Conservation (phyloP, 106 monocot genomes). For the Xerophyta viscosa region DNA sequence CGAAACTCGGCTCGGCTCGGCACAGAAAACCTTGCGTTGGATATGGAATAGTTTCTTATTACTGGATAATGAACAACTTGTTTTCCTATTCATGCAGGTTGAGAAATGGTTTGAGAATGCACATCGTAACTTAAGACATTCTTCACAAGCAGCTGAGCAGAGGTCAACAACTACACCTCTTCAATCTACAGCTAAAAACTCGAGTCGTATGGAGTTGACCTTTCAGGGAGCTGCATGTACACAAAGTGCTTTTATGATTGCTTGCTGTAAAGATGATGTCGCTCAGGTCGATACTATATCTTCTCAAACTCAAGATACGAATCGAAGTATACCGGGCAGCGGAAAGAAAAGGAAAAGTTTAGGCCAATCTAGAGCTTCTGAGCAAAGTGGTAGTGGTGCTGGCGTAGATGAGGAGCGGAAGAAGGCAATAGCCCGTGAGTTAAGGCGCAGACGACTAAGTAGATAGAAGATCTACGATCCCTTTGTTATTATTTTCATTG, state of each 20-base stretch:
- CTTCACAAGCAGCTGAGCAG: neutral
- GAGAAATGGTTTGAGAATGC: slow-evolving; percentile 51
- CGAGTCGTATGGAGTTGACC: neutral
- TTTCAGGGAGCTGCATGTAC: too few species aligned
- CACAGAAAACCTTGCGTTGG: too few species aligned
- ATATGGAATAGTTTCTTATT: too few species aligned
- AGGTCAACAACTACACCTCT: neutral
- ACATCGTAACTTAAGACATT: slow-evolving; percentile 16
- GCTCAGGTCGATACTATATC: too few species aligned
- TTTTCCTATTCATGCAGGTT: slow-evolving; percentile 31
- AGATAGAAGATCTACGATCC: slow-evolving; percentile 6
- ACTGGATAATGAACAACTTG: too few species aligned
- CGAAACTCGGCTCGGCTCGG: too few species aligned
- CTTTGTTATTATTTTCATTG: too few species aligned
- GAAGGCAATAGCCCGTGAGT: slow-evolving; percentile 35
- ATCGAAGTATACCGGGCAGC: too few species aligned
- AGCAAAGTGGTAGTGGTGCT: neutral
- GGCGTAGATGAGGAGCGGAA: slow-evolving; percentile 9
- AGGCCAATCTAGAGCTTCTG: neutral
- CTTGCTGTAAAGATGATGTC: too few species aligned
- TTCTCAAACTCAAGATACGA: too few species aligned
- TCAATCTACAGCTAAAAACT: neutral
- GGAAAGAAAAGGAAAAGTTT: neutral
- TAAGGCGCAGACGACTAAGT: slow-evolving; percentile 24
- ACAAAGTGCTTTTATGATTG: too few species aligned